Evolutionary conservation across 2,329 filamentous ascomycete species (phyloP).

Genomic region (Coccinonectria pachysandricola): DNA sequence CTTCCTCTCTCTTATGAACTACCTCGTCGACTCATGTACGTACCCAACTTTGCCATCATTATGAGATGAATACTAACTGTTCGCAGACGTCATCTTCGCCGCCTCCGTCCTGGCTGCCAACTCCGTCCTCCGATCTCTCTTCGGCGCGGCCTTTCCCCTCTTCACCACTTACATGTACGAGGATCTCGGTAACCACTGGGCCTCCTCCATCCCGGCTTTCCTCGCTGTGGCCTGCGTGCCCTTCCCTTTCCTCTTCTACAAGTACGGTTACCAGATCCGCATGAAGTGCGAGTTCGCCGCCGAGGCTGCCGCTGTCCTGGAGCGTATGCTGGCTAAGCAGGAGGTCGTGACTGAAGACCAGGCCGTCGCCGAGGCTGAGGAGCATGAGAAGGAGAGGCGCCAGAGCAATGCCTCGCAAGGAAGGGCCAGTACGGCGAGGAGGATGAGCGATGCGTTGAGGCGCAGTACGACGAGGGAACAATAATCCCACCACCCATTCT

Average conservation of each 20-base stretch:
- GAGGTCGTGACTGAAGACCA: conserved; percentile 20
- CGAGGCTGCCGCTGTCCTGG: conserved; percentile 53
- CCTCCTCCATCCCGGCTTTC: conserved; percentile 62
- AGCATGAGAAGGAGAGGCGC: conserved; percentile 16
- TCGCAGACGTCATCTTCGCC: conserved; percentile 57
- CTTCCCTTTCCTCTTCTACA: conserved; percentile 67
- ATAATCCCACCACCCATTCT: too few species aligned
- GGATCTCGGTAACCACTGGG: conserved; percentile 64
- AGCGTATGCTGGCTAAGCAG: conserved; percentile 28
- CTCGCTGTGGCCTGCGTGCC: conserved; percentile 61
- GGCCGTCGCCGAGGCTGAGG: conserved; percentile 13
- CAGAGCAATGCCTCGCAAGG: conserved; percentile 10
- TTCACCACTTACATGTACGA: conserved; percentile 54
- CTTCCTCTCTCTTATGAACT: conserved; percentile 56
- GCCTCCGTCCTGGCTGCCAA: conserved; percentile 66
- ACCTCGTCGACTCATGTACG: conserved; percentile 53
- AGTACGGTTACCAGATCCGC: conserved; percentile 54
- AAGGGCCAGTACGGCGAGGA: conserved; percentile 4
- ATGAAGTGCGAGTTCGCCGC: conserved; percentile 59
- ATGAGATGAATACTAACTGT: conserved; percentile 6
- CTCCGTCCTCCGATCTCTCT: conserved; percentile 59
- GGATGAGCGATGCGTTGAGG: conserved; percentile 8
- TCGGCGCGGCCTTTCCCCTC: conserved; percentile 63
- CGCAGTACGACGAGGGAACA: conserved; percentile 11
- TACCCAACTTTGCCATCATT: background rate